Percentiles rank a stretch among this genome's conserved stretches.
These are phyloP conservation scores for Stephania yunnanensis DNA, from an alignment of 164 flowering plant genomes.

Conservation along the genomic window DNA sequence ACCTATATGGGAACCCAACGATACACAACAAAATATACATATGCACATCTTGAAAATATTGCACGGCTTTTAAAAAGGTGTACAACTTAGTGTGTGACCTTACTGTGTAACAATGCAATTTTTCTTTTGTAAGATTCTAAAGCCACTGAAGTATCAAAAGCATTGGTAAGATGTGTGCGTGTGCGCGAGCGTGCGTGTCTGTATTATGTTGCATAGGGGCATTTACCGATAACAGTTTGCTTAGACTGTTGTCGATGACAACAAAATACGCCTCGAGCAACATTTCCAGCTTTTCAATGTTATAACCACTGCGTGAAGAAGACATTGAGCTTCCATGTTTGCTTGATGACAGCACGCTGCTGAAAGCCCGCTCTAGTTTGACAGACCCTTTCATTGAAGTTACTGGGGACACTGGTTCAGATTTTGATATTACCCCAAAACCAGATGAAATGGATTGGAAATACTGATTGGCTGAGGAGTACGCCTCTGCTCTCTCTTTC, in stretches of 20 bases:
- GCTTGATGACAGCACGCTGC: slow-evolving; percentile 50
- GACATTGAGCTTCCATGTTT: slow-evolving; percentile 55
- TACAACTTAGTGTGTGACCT: too few relatives aligned
- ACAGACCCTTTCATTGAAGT: slow-evolving; percentile 36
- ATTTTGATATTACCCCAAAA: slow-evolving; percentile 36
- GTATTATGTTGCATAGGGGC: slow-evolving; percentile 10
- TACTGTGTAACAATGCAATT: too few relatives aligned
- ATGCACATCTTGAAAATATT: too few relatives aligned
- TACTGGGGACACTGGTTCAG: slow-evolving; percentile 87
- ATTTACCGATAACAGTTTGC: slow-evolving; percentile 70
- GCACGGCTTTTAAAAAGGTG: too few relatives aligned
- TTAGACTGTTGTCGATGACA: slow-evolving; percentile 64
- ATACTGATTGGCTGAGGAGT: slow-evolving; percentile 30
- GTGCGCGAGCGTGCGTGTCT: too few relatives aligned
- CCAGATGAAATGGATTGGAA: slow-evolving; percentile 20
- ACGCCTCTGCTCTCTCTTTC: slow-evolving; percentile 59
- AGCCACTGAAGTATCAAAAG: neutral
- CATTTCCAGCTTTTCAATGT: slow-evolving; percentile 91
- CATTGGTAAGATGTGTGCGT: neutral
- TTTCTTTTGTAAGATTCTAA: too few relatives aligned
- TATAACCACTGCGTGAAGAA: slow-evolving; percentile 53
- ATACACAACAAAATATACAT: too few relatives aligned
- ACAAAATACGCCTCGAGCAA: slow-evolving; percentile 97
- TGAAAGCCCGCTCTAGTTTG: slow-evolving; percentile 59
- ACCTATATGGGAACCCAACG: too few relatives aligned